Base-by-base conservation (phyloP, 306 rosid species). In the Carpinus viminea region DNA sequence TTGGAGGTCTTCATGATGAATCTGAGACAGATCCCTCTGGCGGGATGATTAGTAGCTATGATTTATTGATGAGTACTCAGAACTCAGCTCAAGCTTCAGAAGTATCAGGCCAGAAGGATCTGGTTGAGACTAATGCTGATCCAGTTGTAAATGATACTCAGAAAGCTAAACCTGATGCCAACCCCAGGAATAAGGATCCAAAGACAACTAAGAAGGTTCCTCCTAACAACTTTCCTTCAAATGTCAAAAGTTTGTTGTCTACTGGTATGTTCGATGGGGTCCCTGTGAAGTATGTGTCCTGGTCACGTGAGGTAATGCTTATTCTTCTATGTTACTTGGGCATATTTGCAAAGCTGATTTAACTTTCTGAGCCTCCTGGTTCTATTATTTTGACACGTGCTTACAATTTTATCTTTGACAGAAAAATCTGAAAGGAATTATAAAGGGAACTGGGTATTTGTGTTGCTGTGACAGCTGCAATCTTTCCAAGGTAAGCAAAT, bases 191-290 rank as follows among this genome's bases (percentile, higher is more conserved):
- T 78, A 95, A 84, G 86, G 97, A 91, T 75, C 90, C 91, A 34
- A 95, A 87, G 88, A 69, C 83, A 68, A 59, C 85, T 54, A 94
- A 87, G 94, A 93, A 90, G 88, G 87, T 87, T 79, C 83, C 97
- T 72, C 59, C 94, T 57, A 95, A 95, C 85, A 95, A 84, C 86
- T 95, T 95, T 72, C 99, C 99, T 89, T 84, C 96, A 65, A 95
- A 95, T 86, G 98, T 95, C 82, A 95, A 95, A 86, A 95, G 99
- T 82, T 83, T 95, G 79, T 82, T 95, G 80, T 91, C 99, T 57
- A 93, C 99, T 62, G 97, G 98, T 74, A 95, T 93, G 85, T 91
- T 93, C 74, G 96, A 95, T 82, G 99, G 97, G 59, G 91, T 95
- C 87, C 86, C 84, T 36, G 97, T 95, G 83, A 91, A 89, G 84